These are phyloP conservation scores for Crithidia brevicula DNA, from an alignment of 208 protist genomes.

Conservation along the genomic window DNA sequence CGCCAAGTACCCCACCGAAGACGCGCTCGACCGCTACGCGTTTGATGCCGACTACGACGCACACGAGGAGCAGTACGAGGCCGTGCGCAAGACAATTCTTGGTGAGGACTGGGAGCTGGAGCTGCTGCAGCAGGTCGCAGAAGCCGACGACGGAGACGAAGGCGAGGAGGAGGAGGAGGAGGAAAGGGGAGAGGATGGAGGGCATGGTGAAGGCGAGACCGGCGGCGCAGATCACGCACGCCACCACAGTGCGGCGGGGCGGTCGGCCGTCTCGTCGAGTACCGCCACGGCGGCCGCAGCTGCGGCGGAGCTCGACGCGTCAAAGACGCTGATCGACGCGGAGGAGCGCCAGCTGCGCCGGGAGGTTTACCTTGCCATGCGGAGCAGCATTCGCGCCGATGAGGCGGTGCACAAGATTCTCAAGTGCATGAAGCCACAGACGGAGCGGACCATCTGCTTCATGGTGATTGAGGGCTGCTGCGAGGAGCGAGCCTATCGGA, in stretches of 20 bases:
- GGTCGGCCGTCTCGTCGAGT: no score
- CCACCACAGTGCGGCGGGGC: no score
- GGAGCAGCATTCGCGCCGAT: slow-evolving; percentile 97
- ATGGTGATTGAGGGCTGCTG: slow-evolving; percentile 99
- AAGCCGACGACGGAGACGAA: slow-evolving; percentile 51
- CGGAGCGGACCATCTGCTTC: slow-evolving; percentile 86
- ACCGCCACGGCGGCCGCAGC: neutral
- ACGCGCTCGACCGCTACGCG: slow-evolving; percentile 93
- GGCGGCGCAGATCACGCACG: no score
- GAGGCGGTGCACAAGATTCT: slow-evolving; percentile 99
- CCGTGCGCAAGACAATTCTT: slow-evolving; percentile 90
- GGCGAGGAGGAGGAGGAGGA: slow-evolving; percentile 41
- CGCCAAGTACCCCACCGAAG: slow-evolving; percentile 88
- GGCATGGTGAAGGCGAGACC: slow-evolving; percentile 10
- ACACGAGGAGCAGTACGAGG: slow-evolving; percentile 95
- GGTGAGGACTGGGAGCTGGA: slow-evolving; percentile 91
- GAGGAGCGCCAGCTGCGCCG: slow-evolving; percentile 91
- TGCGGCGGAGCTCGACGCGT: slow-evolving; percentile 24
- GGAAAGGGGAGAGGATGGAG: slow-evolving; percentile 6
- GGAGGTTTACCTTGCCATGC: slow-evolving; percentile 98
- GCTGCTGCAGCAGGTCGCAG: slow-evolving; percentile 65
- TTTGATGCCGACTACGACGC: slow-evolving; percentile 93
- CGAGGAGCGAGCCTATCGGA: slow-evolving; percentile 96
- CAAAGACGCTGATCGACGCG: slow-evolving; percentile 45
- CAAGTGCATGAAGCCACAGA: slow-evolving; percentile 69